Evolutionary conservation across 148 eudicot genomes (phyloP).

Genomic region (Vaccinium vitisidaea): DNA sequence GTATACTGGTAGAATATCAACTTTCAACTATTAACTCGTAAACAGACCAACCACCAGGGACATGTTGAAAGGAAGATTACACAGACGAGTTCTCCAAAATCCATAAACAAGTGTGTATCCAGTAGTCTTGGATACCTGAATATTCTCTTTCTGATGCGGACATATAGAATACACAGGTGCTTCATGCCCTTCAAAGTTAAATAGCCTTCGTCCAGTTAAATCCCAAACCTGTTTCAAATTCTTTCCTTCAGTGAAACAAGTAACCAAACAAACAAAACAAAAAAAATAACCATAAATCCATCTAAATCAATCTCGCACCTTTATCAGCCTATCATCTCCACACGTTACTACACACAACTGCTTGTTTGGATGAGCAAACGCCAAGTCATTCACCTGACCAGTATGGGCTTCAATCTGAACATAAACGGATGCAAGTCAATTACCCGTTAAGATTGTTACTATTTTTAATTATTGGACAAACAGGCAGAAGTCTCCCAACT

Average conservation of each 20-base stretch:
- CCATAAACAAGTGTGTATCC: background rate
- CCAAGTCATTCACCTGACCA: constrained; percentile 90
- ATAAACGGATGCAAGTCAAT: constrained; percentile 13
- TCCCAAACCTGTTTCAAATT: constrained; percentile 80
- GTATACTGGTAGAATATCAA: background rate
- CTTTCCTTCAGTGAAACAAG: constrained; percentile 12
- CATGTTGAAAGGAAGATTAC: background rate
- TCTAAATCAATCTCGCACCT: constrained; percentile 37
- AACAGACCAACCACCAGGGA: background rate
- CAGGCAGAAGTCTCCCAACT: constrained; percentile 17
- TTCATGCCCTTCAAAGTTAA: constrained; percentile 88
- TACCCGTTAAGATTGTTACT: background rate
- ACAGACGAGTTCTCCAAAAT: background rate
- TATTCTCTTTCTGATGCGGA: constrained; percentile 91
- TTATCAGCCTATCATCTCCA: constrained; percentile 89
- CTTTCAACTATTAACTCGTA: background rate
- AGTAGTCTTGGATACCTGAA: constrained; percentile 48
- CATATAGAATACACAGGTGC: constrained; percentile 90
- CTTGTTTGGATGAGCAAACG: constrained; percentile 85
- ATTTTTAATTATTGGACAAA: constrained; percentile 1
- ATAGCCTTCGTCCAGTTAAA: constrained; percentile 64
- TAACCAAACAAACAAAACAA: background rate
- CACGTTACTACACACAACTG: constrained; percentile 83
- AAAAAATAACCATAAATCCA: background rate
- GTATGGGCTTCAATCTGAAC: constrained; percentile 77